Conservation (phyloP, 176 grass and related monocot genomes). For the Bonia amplexicaulis region DNA sequence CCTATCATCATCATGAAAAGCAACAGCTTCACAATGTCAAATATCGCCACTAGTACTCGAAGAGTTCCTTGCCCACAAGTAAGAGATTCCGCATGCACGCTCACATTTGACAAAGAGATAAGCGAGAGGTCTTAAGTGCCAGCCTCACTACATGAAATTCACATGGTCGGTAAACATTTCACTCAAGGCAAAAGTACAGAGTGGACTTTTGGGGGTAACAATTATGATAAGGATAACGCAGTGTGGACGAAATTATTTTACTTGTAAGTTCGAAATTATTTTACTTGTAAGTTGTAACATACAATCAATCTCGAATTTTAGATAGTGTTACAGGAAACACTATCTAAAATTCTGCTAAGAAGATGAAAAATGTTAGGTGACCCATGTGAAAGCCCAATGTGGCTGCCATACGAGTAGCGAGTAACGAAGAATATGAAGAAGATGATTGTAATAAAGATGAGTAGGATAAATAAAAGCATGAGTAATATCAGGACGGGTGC, state of each 20-base stretch:
- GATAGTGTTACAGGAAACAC: neutral
- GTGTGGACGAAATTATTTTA: neutral
- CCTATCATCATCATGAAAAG: neutral
- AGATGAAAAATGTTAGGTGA: neutral
- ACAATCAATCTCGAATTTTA: neutral
- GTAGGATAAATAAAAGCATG: no score
- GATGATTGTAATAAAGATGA: no score
- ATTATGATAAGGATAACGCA: neutral
- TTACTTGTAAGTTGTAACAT: neutral
- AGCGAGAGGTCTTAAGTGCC: neutral
- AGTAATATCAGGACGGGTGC: no score
- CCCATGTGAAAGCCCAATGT: neutral
- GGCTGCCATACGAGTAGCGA: no score
- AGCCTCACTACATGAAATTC: constrained; percentile 3
- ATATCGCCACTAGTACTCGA: neutral
- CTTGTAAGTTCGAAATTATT: neutral
- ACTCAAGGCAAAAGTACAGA: neutral
- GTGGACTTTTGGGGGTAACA: neutral
- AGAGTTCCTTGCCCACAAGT: neutral
- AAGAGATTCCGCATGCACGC: neutral
- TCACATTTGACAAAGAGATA: neutral
- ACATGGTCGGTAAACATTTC: neutral
- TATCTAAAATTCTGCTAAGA: no score
- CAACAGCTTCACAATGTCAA: neutral
- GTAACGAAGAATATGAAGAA: no score